These are phyloP conservation scores for Mycena vitilis DNA, from an alignment of 768 basidiomycete genomes.

Conservation along the genomic window DNA sequence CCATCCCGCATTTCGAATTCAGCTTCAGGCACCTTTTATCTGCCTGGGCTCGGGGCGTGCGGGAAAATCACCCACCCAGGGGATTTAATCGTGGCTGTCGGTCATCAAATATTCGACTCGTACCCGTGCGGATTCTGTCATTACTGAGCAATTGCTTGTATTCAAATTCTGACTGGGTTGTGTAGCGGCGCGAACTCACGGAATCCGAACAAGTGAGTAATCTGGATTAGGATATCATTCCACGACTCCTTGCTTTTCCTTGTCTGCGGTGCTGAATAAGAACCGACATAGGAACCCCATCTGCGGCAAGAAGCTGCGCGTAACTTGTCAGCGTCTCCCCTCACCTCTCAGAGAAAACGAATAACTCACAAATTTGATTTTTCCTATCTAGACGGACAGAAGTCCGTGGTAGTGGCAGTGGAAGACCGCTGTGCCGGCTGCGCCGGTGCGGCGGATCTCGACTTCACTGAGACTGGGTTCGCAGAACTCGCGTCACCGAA, in stretches of 20 bases:
- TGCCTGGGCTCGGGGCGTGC: constrained; percentile 40
- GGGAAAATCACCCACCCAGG: constrained; percentile 34
- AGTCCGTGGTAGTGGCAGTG: constrained; percentile 9
- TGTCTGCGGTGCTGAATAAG: no score
- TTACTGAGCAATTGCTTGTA: no score
- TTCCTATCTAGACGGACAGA: background rate
- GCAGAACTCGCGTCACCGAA: background rate
- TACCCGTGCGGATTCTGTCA: constrained; percentile 11
- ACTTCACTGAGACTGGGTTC: constrained; percentile 29
- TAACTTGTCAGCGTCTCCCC: background rate
- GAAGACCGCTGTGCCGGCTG: constrained; percentile 30
- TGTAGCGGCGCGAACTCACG: constrained; percentile 19
- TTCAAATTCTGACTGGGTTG: no score
- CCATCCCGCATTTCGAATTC: no score
- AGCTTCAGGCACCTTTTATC: constrained; percentile 34
- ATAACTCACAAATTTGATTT: background rate
- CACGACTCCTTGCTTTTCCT: no score
- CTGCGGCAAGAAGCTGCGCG: background rate
- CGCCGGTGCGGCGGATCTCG: constrained; percentile 18
- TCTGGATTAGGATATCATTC: no score
- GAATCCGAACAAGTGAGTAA: constrained; percentile 21
- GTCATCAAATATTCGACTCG: constrained; percentile 38
- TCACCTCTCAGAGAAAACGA: no score
- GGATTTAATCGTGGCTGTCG: constrained; percentile 42
- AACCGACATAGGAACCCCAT: no score